Evolutionary conservation across 1,284 basidiomycete species (phyloP).

Genomic region (Rhodotorula glutinis): DNA sequence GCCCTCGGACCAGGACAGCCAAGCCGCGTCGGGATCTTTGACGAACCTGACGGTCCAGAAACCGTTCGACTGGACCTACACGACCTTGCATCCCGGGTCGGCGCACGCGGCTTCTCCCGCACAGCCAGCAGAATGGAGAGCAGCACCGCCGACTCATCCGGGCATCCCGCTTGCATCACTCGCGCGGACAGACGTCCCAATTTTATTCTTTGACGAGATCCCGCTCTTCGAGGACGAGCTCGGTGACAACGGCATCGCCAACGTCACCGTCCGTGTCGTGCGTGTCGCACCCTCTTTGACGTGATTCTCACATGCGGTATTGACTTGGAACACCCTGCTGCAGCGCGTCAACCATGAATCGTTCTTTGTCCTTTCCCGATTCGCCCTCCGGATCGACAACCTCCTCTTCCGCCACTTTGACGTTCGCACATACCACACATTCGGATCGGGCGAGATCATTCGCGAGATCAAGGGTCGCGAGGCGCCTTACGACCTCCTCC

Average conservation of each 20-base stretch:
- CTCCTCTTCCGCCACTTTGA: slow-evolving; percentile 91
- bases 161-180: slow-evolving; percentile 75
- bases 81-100: slow-evolving; percentile 73
- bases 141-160: slow-evolving; percentile 51
- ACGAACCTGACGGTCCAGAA: slow-evolving; percentile 51
- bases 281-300: too few relatives aligned
- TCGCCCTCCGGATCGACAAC: slow-evolving; percentile 91
- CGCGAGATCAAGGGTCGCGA: slow-evolving; percentile 86
- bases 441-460: slow-evolving; percentile 60
- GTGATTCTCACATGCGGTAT: too few relatives aligned
- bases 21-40: slow-evolving; percentile 45
- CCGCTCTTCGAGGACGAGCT: slow-evolving; percentile 90
- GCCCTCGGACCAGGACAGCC: slow-evolving; percentile 55
- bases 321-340: too few relatives aligned
- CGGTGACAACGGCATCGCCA: slow-evolving; percentile 87
- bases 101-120: background rate
- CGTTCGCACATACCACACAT: slow-evolving; percentile 84
- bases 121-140: slow-evolving; percentile 21
- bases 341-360: slow-evolving; percentile 98
- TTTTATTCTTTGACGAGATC: slow-evolving; percentile 89
- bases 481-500: slow-evolving; percentile 60
- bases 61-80: slow-evolving; percentile 98
- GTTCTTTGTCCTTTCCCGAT: slow-evolving; percentile 83
- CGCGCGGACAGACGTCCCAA: slow-evolving; percentile 78
- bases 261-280: slow-evolving; percentile 77